phyloP scores from a whole-genome alignment of 345 rosid genomes.

The Microthlaspi erraticum region DNA sequence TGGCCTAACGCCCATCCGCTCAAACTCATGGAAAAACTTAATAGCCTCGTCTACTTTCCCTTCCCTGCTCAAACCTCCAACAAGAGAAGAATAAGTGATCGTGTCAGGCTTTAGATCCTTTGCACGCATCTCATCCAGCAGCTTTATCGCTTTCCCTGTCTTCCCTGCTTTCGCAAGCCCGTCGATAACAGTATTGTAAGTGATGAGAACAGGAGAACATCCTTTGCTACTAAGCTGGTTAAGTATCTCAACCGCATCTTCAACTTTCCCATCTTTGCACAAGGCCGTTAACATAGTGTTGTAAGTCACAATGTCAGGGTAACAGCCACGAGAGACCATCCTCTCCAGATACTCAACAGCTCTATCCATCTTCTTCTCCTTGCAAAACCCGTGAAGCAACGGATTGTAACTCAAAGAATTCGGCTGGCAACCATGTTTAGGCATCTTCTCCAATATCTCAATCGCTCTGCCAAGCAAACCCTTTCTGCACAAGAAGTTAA shows the following conservation, averaged over 20 bases:
- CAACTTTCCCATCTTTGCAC: slow-evolving; percentile 87
- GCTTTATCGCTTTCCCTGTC: slow-evolving; percentile 69
- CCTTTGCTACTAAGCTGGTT: slow-evolving; percentile 75
- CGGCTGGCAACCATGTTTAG: slow-evolving; percentile 75
- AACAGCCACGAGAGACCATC: slow-evolving; percentile 87
- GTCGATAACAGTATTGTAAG: slow-evolving; percentile 85
- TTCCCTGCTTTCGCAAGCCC: slow-evolving; percentile 84
- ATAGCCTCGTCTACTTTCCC: slow-evolving; percentile 84
- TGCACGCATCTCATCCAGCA: slow-evolving; percentile 74
- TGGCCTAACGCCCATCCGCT: slow-evolving; percentile 67
- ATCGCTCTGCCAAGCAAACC: slow-evolving; percentile 85
- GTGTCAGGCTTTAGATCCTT: slow-evolving; percentile 80
- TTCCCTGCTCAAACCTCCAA: slow-evolving; percentile 80
- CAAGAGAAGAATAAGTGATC: slow-evolving; percentile 76
- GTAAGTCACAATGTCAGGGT: slow-evolving; percentile 92
- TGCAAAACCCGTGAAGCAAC: slow-evolving; percentile 82
- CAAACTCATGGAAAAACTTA: slow-evolving; percentile 72
- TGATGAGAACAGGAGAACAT: slow-evolving; percentile 80
- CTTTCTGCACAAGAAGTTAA: slow-evolving; percentile 82
- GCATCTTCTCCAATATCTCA: slow-evolving; percentile 84
- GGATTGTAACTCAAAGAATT: slow-evolving; percentile 84
- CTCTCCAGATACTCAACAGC: slow-evolving; percentile 79
- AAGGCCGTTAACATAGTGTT: slow-evolving; percentile 84
- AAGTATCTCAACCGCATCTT: slow-evolving; percentile 83
- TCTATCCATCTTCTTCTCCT: slow-evolving; percentile 86